Base-by-base conservation (phyloP, 1,139 yeast species). In the Yamadazyma triangularis region DNA sequence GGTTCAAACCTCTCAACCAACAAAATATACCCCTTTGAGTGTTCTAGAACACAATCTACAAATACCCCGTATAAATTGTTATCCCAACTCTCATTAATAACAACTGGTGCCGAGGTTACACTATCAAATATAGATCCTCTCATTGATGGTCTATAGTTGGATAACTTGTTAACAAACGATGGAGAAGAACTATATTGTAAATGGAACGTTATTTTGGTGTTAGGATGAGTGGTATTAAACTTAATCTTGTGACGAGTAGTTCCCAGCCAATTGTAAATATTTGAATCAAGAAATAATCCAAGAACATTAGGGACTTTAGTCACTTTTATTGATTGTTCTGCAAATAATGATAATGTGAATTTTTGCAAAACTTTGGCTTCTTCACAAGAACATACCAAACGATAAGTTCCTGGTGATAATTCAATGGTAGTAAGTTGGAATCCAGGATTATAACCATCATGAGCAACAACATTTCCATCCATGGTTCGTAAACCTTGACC, bases 1-100 rank as follows among this genome's bases (percentile, higher is more conserved):
- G 51, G 47, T 37, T 73, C 79, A 35, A 73, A 68, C 29, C 79
- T 45, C 43, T 73, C 79, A 13, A 70, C 54, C 14, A 73, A 47
- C 8, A 73, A 40, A 4, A 70, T 54, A 34, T 64, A 61, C 24
- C 53, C 43, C 10, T 64, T 65, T 16, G 60, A 56, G 2, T 44
- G 28, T 20, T 51, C 39, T 16, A 58, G 29, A 11, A 38, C 27
- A 35, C 54, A 52, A 28, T 70, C 72, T 9, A 70, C 44, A 43
- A 57, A 70, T 1, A 64, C 49, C 1, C 79, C 79, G 42, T 66
- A 67, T 12, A 66, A 42, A 11, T 60, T 50, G 38, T 66, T 66
- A 28, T 54, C 53, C 67, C 77, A 74, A 9, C 51, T 41, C 28
- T 62, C 63, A 36, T 64, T 66, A 9, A 64, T 48, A 24, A 50